Evolutionary conservation across 78 protist species (phyloP), one percentile per base, ranked within the genome.

Genomic region (Cyanophora paradoxa): DNA sequence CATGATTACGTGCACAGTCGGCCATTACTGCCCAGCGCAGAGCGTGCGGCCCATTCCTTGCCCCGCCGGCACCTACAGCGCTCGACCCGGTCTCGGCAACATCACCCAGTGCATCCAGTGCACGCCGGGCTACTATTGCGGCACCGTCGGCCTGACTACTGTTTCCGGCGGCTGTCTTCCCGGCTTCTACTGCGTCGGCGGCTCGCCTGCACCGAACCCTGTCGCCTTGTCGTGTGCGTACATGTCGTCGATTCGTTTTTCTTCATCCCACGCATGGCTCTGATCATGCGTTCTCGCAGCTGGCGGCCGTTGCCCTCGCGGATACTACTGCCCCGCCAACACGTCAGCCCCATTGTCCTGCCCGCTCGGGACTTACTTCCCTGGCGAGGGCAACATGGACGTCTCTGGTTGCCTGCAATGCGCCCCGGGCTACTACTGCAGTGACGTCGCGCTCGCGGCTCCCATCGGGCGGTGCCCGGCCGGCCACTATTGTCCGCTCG

Each of bases 291-390:
- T 44, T 44, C 13, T 44, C 50, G 13, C 8, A 44, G 8, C 8
- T 44, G 13, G 50, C 65, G 19, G 17, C 52, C 22, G 50, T 40
- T 68, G 63, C 40, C 86, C 86, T 1, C 37, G 30, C 7, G 91
- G 87, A 17, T 20, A 39, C 10, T 86, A 75, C 63, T 86, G 91
- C 36, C 76, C 68, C 16, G n/a, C 83, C 14, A 83, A 81, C 17
- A 50, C 76, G 19, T 17, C 39, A 1, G 1, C 31, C 5, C 58
- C 67, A 14, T 0, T 10, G 20, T 48, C 78, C 17, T 74, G 86
- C 48, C 79, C 76, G 19, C 44, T 42, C 13, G 77, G 81, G 0
- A 68, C 66, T 46, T 76, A 76, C 72, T 70, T 44, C 10, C 14
- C 1, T 42, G 17, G 2, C 3, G 34, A 37, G 0, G 71, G 78